A percentile compares a stretch with the other conserved stretches of the same genome.
phyloP scores from a whole-genome alignment of 139 green algal genomes.

The Ettlia oleoabundans region DNA sequence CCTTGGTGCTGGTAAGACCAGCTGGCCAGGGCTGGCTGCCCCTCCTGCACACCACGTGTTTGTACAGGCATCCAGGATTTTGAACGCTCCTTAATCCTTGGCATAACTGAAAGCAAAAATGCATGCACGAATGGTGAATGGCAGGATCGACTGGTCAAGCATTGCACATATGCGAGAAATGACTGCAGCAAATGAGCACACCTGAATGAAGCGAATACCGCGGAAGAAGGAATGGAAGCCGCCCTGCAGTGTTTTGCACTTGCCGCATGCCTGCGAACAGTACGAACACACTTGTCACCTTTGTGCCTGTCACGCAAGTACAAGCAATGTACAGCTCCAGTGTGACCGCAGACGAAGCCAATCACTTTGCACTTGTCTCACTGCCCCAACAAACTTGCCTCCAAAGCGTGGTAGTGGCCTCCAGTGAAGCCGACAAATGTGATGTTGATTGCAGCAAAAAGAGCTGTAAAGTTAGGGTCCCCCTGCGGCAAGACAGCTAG shows the following conservation, averaged over 20 bases:
- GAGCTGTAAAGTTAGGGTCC: background rate
- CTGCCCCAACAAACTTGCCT: too few species aligned
- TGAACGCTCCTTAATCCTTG: too few species aligned
- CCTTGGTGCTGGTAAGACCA: constrained; percentile 5
- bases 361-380: too few species aligned
- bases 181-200: background rate
- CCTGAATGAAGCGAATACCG: constrained; percentile 5
- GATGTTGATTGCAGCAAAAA: background rate
- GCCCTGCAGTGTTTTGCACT: background rate
- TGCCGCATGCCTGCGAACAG: background rate
- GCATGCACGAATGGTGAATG: background rate
- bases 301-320: too few species aligned
- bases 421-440: background rate
- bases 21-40: background rate
- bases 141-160: background rate
- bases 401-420: background rate
- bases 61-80: too few species aligned
- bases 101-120: too few species aligned
- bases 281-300: too few species aligned
- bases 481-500: too few species aligned
- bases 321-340: too few species aligned
- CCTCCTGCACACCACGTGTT: too few species aligned
- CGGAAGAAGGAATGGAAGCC: constrained; percentile 7
- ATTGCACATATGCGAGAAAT: background rate
- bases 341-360: too few species aligned